Evolutionary conservation across 2,329 filamentous ascomycete species (phyloP), one percentile per base, ranked within the genome.

Genomic region (Blumeriella jaapii): DNA sequence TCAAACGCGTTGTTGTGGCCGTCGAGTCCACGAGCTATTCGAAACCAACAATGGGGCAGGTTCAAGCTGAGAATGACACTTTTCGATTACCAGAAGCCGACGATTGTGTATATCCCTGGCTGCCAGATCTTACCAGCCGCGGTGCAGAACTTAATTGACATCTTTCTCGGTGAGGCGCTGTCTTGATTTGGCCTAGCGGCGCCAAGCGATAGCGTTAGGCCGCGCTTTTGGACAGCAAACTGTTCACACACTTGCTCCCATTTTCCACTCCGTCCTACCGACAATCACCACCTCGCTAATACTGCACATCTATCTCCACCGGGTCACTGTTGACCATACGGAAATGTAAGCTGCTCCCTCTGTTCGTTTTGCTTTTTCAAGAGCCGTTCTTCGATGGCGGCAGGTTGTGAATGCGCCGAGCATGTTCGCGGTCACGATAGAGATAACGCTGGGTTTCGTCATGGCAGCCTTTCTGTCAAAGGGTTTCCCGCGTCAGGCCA

Each of bases 271-370:
- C 45, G 44, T 46, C 42, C 45, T 45, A 48, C 44, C 45, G 42
- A 49, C 41, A 40, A 45, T 46, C 44, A 42, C 32, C 43, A 43
- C 39, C 44, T 52, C 47, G 49, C 50, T 52, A 53, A 53, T 50
- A 50, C 42, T 38, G 43, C 38, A 43, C 37, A 44, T 47, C 42
- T 37, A 51, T 48, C 52, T 54, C 48, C 46, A 47, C 42, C 39
- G 35, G 51, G 47, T 49, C 48, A 45, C 45, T 42, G 29, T 46
- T 39, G 49, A 50, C 47, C 44, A 40, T 27, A 38, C 38, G 34
- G 36, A 41, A 48, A 29, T 48, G 51, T 53, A 50, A 53, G 51
- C 43, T 37, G 22, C 20, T 27, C 24, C 34, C 31, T 33, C 28
- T 39, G 20, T 16, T 28, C 16, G 37, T 17, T 36, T 29, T 31